Base-by-base conservation (phyloP, 306 rosid genomes). In the Pterocarpus santalinus region DNA sequence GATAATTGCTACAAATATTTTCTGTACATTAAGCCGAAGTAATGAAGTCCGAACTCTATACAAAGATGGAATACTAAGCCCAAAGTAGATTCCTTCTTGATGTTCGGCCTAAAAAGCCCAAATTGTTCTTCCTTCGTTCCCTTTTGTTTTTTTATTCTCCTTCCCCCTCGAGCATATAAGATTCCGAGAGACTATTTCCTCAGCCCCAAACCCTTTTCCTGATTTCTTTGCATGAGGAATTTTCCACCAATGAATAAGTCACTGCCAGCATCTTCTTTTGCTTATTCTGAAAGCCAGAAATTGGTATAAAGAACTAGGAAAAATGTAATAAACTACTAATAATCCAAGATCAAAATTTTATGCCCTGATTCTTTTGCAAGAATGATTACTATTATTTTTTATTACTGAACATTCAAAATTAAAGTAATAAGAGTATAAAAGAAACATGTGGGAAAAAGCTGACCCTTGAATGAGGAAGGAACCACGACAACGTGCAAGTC, bases 401-500 rank as follows among this genome's bases (percentile, higher is more conserved):
- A 22, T 22, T 22, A 22, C 2, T 30, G 14, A 46, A 69, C 3
- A 22, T 69, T 11, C 41, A 47, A 5, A 43, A 6, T 43, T 8
- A 68, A 68, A 68, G 9, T 28, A 4, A 16, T 28, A 4, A 16
- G 30, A 43, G 16, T 53, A 34, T 0, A 16, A 35, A 34, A 1
- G 2, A 33, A 39, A 32, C 1, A 10, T 8, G 35, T 30, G 6
- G 4, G 28, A 5, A 62, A 66, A 72, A 57, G 38, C 79, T 44
- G 28, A 90, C 91, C 86, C 72, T 69, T 0, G 1, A 81, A 69
- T 0, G 81, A 73, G 4, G 91, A 79, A 65, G 85, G 91, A 83
- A 91, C 89, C 7, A 92, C 77, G 7, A 94, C 81, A 3, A 94
- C 81, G 7, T 91, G 93, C 89, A 92, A 80, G 11, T 88, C 90